Percentiles rank a stretch among this genome's conserved stretches.
phyloP scores from a whole-genome alignment of 139 green algal genomes.

The Micractinium sp. region DNA sequence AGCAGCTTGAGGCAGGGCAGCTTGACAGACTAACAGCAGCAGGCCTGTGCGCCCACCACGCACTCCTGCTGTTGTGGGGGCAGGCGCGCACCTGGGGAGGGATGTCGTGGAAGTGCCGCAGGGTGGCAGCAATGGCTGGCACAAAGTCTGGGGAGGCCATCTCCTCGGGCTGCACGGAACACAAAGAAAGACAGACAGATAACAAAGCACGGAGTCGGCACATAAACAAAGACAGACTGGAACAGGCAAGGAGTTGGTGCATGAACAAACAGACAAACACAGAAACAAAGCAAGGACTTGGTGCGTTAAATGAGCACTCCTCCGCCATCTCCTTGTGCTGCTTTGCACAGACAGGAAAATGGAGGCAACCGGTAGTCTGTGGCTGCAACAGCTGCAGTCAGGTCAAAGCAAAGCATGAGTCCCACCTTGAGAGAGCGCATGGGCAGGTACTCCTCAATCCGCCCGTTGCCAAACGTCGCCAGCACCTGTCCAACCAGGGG shows the following conservation, averaged over 20 bases:
- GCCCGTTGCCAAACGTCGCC: constrained; percentile 81
- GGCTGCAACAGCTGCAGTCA: too few relatives aligned
- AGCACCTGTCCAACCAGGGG: constrained; percentile 63
- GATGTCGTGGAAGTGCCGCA: constrained; percentile 64
- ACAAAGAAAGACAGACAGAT: too few relatives aligned
- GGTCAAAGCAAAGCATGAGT: neutral
- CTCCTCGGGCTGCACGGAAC: constrained; percentile 64
- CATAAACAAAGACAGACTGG: too few relatives aligned
- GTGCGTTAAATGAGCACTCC: too few relatives aligned
- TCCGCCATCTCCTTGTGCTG: neutral
- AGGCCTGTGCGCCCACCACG: too few relatives aligned
- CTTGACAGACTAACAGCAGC: neutral
- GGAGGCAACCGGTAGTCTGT: too few relatives aligned
- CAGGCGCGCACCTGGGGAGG: neutral
- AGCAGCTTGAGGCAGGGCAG: neutral
- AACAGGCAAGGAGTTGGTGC: too few relatives aligned
- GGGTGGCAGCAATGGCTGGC: constrained; percentile 64
- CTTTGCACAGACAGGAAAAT: too few relatives aligned
- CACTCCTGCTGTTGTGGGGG: neutral
- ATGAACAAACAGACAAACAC: too few relatives aligned
- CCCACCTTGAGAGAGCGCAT: constrained; percentile 55
- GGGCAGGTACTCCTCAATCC: constrained; percentile 82
- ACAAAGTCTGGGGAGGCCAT: constrained; percentile 63
- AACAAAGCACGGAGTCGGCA: too few relatives aligned
- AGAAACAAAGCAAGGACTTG: too few relatives aligned